Conservation (phyloP, 2,329 filamentous ascomycete species). For the Cercospora brassicicola region DNA sequence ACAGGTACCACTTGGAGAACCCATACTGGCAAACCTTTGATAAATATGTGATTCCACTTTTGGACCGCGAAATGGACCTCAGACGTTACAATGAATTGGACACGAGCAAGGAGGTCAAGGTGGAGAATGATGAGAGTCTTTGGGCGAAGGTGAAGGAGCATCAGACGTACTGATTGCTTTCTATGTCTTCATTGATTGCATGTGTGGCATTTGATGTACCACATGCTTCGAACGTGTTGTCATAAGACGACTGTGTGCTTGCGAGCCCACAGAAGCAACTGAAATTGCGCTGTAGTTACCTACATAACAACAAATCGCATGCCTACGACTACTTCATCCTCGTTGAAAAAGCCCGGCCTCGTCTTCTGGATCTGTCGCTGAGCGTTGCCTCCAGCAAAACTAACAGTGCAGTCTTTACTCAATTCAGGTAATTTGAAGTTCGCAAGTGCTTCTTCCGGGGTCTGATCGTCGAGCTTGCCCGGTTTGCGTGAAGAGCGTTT, state of each 20-base stretch:
- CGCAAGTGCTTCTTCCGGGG: constrained; percentile 18
- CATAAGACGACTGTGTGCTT: neutral
- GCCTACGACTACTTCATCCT: constrained; percentile 45
- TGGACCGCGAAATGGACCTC: constrained; percentile 69
- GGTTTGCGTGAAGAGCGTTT: neutral
- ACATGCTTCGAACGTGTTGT: neutral
- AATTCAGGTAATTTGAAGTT: constrained; percentile 28
- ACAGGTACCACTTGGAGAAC: constrained; percentile 46
- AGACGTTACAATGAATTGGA: constrained; percentile 65
- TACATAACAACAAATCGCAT: constrained; percentile 45
- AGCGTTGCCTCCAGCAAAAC: constrained; percentile 31
- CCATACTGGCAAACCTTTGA: constrained; percentile 77
- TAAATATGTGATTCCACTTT: constrained; percentile 67
- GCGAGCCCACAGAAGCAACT: neutral
- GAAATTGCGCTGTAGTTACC: neutral
- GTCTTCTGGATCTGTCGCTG: constrained; percentile 44
- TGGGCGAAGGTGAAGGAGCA: constrained; percentile 41
- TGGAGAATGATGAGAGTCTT: constrained; percentile 37
- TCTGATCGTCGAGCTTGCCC: constrained; percentile 7
- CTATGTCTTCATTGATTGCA: neutral
- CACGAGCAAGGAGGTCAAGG: constrained; percentile 47
- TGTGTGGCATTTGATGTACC: neutral
- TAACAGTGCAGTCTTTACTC: constrained; percentile 28
- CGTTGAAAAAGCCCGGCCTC: constrained; percentile 43
- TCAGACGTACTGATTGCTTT: constrained; percentile 30